Base-by-base conservation (phyloP, 179 eudicot genomes). In the Corrigiola litoralis region DNA sequence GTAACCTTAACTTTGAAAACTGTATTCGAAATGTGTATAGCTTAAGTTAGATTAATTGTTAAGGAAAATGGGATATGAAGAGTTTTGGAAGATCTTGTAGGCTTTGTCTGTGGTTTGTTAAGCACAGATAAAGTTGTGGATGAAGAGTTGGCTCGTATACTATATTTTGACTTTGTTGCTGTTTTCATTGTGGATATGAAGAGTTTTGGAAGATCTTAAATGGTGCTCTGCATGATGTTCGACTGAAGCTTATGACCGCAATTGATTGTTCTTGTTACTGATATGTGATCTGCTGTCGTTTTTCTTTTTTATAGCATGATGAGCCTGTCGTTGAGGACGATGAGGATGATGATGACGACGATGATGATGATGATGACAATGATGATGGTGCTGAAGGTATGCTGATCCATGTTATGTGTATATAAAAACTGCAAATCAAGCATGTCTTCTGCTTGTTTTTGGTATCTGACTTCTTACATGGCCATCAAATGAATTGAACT, bases 321-420 rank as follows among this genome's bases (percentile, higher is more conserved):
- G 88, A 84, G 58, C 88, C 88, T 5, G 27, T 79, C 16, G 71
- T 84, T 32, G 88, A 84, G 61, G 87, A 83, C 12, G 86, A 82
- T 0, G 79, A 72, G 5, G 85, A 81, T 2, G 84, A 81, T 9
- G 82, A 78, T 10, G 83, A 78, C 0, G 87, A 80, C 3, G 87
- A 79, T 2, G 85, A 83, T 0, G 84, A 83, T 2, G 87, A 83
- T 14, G 85, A 76, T 3, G 71, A 72, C 5, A 80, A 78, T 7
- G 81, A 77, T 4, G 86, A 80, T 57, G 84, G 68, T 17, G 46
- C 40, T 34, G 81, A 81, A 67, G 85, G 83, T 80, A 65, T 38
- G 60, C 47, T 24, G 57, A 45, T 2, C 37, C 0, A 36, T 2
- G 5, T 18, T 20, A 3, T 6, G 0, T 46, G 28, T 2, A 21